These are phyloP conservation scores for Candida namnaoensis DNA, from an alignment of 805 yeast genomes.

Conservation along the genomic window DNA sequence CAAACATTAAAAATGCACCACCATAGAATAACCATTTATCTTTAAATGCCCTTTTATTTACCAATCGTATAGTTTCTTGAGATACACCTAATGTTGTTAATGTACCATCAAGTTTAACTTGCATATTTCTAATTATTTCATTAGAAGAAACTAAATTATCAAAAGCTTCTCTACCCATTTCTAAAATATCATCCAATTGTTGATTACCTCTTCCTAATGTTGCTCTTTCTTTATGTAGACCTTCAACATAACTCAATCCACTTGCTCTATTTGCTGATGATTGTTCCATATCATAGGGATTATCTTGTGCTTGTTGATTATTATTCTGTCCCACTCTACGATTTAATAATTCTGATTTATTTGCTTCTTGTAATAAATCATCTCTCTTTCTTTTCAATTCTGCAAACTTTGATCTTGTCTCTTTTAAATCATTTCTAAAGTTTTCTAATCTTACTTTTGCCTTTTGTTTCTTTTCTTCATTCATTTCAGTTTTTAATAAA, in stretches of 20 bases:
- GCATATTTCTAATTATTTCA: slow-evolving; percentile 55
- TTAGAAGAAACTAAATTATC: slow-evolving; percentile 85
- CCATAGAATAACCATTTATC: slow-evolving; percentile 85
- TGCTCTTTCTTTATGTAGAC: slow-evolving; percentile 60
- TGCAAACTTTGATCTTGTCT: slow-evolving; percentile 22
- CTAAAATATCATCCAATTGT: slow-evolving; percentile 83
- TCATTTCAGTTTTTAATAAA: slow-evolving; percentile 49
- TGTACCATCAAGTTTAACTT: slow-evolving; percentile 53
- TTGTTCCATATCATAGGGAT: slow-evolving; percentile 9
- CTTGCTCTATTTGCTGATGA: slow-evolving; percentile 26
- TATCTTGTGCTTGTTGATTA: slow-evolving; percentile 6
- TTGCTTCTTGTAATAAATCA: slow-evolving; percentile 25
- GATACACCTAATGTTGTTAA: slow-evolving; percentile 83
- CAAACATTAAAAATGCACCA: slow-evolving; percentile 53
- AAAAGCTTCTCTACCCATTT: slow-evolving; percentile 79
- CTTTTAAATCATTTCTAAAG: slow-evolving; percentile 33
- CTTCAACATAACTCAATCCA: slow-evolving; percentile 40
- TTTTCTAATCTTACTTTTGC: slow-evolving; percentile 52
- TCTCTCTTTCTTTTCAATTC: slow-evolving; percentile 27
- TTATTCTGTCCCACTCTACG: slow-evolving; percentile 21
- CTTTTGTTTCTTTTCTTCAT: slow-evolving; percentile 44
- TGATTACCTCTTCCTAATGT: slow-evolving; percentile 61
- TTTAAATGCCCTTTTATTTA: slow-evolving; percentile 74
- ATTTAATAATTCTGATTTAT: slow-evolving; percentile 36
- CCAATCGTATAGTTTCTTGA: slow-evolving; percentile 68